A percentile compares a stretch with the other conserved stretches of the same genome.
Conservation (phyloP, 2,329 filamentous ascomycete species). For the Alternaria arborescens region DNA sequence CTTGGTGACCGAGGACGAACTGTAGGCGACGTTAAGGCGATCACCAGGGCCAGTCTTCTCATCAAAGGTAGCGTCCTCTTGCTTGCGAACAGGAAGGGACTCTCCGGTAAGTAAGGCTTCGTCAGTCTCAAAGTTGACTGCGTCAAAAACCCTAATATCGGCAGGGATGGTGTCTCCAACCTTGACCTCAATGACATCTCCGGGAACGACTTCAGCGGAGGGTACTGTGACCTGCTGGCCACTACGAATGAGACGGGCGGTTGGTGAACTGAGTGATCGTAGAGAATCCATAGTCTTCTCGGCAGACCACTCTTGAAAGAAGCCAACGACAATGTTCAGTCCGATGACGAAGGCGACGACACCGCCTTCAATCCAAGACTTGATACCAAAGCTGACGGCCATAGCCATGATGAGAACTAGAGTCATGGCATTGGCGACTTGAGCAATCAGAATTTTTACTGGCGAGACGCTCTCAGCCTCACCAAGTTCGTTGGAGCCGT, state of each 20-base stretch:
- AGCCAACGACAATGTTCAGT: constrained; percentile 56
- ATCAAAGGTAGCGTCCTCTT: constrained; percentile 63
- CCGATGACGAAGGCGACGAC: constrained; percentile 57
- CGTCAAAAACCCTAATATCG: constrained; percentile 61
- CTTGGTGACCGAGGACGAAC: constrained; percentile 74
- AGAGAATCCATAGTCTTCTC: constrained; percentile 62
- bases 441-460: constrained; percentile 76
- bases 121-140: constrained; percentile 79
- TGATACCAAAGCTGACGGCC: constrained; percentile 58
- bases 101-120: constrained; percentile 76
- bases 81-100: constrained; percentile 71
- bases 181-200: constrained; percentile 70
- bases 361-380: constrained; percentile 59
- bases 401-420: constrained; percentile 64
- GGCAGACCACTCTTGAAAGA: constrained; percentile 58
- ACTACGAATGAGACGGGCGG: constrained; percentile 60
- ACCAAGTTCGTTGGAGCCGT: constrained; percentile 75
- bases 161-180: constrained; percentile 75
- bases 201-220: constrained; percentile 68
- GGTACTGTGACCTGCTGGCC: constrained; percentile 62
- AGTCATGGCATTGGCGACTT: constrained; percentile 81
- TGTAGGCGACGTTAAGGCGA: constrained; percentile 70
- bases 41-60: constrained; percentile 70
- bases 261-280: constrained; percentile 57
- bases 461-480: constrained; percentile 72